phyloP scores from a whole-genome alignment of 2,329 filamentous ascomycete species.

The Fusarium sambucinum region DNA sequence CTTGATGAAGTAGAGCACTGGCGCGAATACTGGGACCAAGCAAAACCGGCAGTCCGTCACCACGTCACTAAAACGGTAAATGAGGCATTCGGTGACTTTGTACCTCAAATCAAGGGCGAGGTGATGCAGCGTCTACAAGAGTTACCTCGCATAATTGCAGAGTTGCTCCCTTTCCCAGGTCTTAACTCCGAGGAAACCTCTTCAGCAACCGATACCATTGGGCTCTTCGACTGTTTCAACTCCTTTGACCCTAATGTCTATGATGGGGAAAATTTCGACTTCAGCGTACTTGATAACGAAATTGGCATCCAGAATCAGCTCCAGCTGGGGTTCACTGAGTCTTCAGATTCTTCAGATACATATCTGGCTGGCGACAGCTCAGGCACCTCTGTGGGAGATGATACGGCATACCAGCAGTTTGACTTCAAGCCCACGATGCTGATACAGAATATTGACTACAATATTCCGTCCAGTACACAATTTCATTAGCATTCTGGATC shows the following conservation, averaged over 20 bases:
- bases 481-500: not conserved
- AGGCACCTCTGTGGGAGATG: conserved; percentile 30
- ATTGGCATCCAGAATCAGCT: not conserved
- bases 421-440: conserved; percentile 11
- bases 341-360: conserved; percentile 29
- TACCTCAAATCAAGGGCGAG: conserved; percentile 15
- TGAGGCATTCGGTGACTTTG: conserved; percentile 12
- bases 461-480: not conserved
- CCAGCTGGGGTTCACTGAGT: not conserved
- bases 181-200: conserved; percentile 32
- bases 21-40: conserved; percentile 26
- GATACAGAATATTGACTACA: not conserved
- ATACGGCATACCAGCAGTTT: conserved; percentile 19
- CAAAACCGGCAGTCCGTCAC: conserved; percentile 18
- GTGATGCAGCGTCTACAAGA: conserved; percentile 25
- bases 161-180: conserved; percentile 21
- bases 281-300: not conserved
- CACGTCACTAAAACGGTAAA: conserved; percentile 19
- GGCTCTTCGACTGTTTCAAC: conserved; percentile 10
- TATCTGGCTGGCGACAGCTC: conserved; percentile 31
- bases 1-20: conserved; percentile 6
- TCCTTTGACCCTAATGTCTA: conserved; percentile 1
- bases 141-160: conserved; percentile 16
- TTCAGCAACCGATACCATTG: conserved; percentile 1
- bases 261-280: conserved; percentile 8